phyloP scores from a whole-genome alignment of 768 basidiomycete species.

The Polyporus arcularius region DNA sequence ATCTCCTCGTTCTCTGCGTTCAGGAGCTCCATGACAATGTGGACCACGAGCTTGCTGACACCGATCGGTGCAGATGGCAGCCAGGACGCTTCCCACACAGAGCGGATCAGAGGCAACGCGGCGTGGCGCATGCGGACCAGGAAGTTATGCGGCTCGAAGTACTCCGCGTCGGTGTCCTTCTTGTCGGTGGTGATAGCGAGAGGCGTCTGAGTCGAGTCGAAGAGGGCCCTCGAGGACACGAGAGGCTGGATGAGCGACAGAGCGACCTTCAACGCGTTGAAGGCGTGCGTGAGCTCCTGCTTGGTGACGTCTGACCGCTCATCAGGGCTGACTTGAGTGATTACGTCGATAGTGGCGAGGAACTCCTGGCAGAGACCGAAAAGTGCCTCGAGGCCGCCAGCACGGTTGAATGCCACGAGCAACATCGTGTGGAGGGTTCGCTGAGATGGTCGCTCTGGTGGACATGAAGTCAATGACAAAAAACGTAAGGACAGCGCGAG shows the following conservation, averaged over 20 bases:
- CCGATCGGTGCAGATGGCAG: slow-evolving; percentile 72
- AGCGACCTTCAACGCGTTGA: slow-evolving; percentile 78
- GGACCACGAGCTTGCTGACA: slow-evolving; percentile 74
- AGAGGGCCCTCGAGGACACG: slow-evolving; percentile 74
- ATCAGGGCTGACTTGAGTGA: slow-evolving; percentile 51
- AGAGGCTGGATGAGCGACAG: slow-evolving; percentile 76
- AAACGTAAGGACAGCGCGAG: background rate
- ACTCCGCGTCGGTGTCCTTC: slow-evolving; percentile 71
- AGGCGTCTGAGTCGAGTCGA: slow-evolving; percentile 84
- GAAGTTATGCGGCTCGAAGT: slow-evolving; percentile 86
- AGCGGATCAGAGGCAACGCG: slow-evolving; percentile 63
- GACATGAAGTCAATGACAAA: slow-evolving; percentile 1
- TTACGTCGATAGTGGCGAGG: slow-evolving; percentile 54
- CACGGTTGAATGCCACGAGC: slow-evolving; percentile 69
- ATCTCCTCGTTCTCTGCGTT: slow-evolving; percentile 80
- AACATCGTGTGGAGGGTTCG: slow-evolving; percentile 83
- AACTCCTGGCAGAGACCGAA: slow-evolving; percentile 58
- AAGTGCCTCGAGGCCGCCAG: slow-evolving; percentile 71
- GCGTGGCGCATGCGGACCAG: slow-evolving; percentile 77
- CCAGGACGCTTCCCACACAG: slow-evolving; percentile 86
- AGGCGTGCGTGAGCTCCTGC: slow-evolving; percentile 74
- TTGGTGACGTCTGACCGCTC: slow-evolving; percentile 58
- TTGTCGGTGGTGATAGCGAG: slow-evolving; percentile 75
- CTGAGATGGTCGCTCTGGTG: slow-evolving; percentile 70
- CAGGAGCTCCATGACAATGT: slow-evolving; percentile 77